Conservation (phyloP, 1,139 yeast species). For the Candida frijolesensis region DNA sequence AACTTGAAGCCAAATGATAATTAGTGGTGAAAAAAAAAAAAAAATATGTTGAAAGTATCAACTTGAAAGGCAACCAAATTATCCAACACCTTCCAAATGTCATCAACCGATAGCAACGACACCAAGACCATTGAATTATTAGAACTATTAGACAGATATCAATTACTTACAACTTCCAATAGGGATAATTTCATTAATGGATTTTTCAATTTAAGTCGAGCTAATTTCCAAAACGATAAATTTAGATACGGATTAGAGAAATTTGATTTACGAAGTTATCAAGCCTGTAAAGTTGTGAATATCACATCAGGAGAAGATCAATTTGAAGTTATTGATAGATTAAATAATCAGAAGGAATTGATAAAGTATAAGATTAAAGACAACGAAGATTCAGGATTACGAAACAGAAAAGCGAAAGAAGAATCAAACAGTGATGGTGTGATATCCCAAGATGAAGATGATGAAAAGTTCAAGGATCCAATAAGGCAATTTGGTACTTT, state of each 20-base stretch:
- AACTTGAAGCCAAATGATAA: neutral
- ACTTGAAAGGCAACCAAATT: neutral
- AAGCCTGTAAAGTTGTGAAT: constrained; percentile 26
- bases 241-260: constrained; percentile 25
- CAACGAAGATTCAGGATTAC: constrained; percentile 7
- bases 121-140: constrained; percentile 25
- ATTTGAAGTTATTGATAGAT: constrained; percentile 18
- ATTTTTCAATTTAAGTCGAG: constrained; percentile 39
- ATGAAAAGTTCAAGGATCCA: constrained; percentile 33
- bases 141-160: constrained; percentile 33
- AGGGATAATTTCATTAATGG: constrained; percentile 32
- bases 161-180: constrained; percentile 22
- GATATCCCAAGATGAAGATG: neutral
- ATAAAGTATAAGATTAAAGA: constrained; percentile 1
- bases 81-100: constrained; percentile 1
- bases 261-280: constrained; percentile 33
- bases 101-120: constrained; percentile 8
- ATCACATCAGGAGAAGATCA: neutral
- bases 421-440: neutral
- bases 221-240: constrained; percentile 29
- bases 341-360: constrained; percentile 2
- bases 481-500: constrained; percentile 53
- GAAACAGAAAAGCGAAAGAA: constrained; percentile 8
- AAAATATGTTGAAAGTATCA: neutral
- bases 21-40: neutral